A percentile compares a stretch with the other conserved stretches of the same genome.
Conservation (phyloP, 306 rosid genomes). For the Sphenostylis stenocarpa region DNA sequence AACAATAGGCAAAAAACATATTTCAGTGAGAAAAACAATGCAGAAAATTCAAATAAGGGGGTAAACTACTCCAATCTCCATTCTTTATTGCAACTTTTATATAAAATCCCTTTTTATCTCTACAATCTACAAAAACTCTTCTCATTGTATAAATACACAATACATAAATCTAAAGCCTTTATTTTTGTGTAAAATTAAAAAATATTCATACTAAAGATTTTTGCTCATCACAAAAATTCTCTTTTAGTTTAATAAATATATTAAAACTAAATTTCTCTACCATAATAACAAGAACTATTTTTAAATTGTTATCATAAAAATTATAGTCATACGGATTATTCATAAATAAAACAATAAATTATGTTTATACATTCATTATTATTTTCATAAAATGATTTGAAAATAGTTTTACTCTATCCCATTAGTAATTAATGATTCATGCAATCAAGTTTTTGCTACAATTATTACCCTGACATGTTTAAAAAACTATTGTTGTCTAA, state of each 20-base stretch:
- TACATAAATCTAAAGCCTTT: neutral
- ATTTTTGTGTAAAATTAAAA: neutral
- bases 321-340: neutral
- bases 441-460: neutral
- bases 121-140: neutral
- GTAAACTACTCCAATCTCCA: neutral
- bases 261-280: neutral
- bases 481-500: neutral
- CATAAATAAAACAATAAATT: neutral
- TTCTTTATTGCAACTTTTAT: neutral
- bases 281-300: neutral
- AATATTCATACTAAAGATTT: neutral
- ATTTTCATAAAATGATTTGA: neutral
- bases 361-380: neutral
- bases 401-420: neutral
- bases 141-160: neutral
- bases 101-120: neutral
- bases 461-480: neutral
- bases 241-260: neutral
- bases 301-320: neutral
- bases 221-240: neutral
- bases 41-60: constrained; percentile 21
- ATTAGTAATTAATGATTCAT: neutral
- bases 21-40: neutral
- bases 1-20: neutral